Base-by-base conservation (phyloP, 78 protist genomes). In the Carpediemonas membranifera region DNA sequence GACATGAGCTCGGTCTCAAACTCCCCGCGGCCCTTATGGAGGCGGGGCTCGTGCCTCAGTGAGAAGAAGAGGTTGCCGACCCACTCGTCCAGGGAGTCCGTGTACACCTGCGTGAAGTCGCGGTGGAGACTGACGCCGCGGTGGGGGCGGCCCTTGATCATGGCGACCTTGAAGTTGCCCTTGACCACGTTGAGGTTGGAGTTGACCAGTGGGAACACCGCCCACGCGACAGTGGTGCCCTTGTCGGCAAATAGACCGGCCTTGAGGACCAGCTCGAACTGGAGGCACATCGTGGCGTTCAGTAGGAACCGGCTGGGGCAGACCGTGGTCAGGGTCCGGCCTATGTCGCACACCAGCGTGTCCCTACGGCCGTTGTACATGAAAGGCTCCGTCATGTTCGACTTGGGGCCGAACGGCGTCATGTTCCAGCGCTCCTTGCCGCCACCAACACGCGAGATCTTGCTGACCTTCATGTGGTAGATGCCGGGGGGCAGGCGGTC, bases 51-150 rank as follows among this genome's bases (percentile, higher is more conserved):
- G 19, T 33, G 79, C 35, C 18, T 21, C 51, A 65, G 56, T 14
- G 54, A 65, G 33, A 74, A 62, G 72, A 65, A 74, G 39, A 65
- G 25, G 59, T 74, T 74, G 34, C 70, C 47, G 34, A 74, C 36
- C 79, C 79, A 74, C 27, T 7, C 18, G 37, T 74, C 73, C 19
- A 74, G 7, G 35, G 56, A 50, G 13, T 33, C 28, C 1, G 28
- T n/a, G 21, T 34, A 0, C n/a, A 30, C 24, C 27, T 27, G 14
- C 34, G 36, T 52, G 37, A 58, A 0, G 21, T 2, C 21, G 0
- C 15, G 5, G 62, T 58, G 34, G 16, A 9, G 58, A 44, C 33
- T 36, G 33, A 74, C 27, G 50, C 13, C 1, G 11, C 41, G 37
- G 43, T 58, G 43, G 44, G 39, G 9, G 24, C 28, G 54, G 34